Percentiles rank a stretch among this genome's conserved stretches.
These are phyloP conservation scores for Wickerhamiella dianesei DNA, from an alignment of 805 yeast genomes.

Conservation along the genomic window DNA sequence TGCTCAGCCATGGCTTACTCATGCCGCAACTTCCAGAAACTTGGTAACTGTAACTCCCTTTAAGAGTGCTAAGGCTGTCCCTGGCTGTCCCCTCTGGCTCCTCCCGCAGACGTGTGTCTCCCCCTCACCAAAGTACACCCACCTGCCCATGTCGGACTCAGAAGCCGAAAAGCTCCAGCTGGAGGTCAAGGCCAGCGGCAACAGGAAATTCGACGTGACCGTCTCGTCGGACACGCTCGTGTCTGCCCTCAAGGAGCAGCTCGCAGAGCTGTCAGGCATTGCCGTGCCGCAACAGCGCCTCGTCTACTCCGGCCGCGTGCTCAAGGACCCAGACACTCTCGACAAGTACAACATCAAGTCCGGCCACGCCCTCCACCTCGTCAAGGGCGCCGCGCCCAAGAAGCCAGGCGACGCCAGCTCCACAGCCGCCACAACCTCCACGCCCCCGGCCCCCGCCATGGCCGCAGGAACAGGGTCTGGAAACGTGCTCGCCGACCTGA, in stretches of 20 bases:
- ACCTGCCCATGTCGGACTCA: slow-evolving; percentile 4
- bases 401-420: slow-evolving; percentile 20
- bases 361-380: slow-evolving; percentile 82
- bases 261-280: slow-evolving; percentile 48
- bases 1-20: no score
- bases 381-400: slow-evolving; percentile 39
- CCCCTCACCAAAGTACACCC: neutral
- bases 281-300: slow-evolving; percentile 74
- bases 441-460: slow-evolving; percentile 48
- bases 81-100: neutral
- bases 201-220: slow-evolving; percentile 57
- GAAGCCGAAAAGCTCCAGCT: slow-evolving; percentile 9
- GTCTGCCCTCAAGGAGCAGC: slow-evolving; percentile 49
- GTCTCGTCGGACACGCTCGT: slow-evolving; percentile 45
- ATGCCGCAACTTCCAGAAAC: neutral
- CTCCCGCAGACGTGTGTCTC: neutral
- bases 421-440: slow-evolving; percentile 12
- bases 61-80: no score
- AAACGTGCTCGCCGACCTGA: slow-evolving; percentile 81
- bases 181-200: slow-evolving; percentile 39
- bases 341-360: slow-evolving; percentile 65
- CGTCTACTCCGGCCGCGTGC: slow-evolving; percentile 86
- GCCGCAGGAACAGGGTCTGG: slow-evolving; percentile 81
- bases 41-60: no score
- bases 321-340: slow-evolving; percentile 69